These are phyloP conservation scores for Diaporthe eres DNA, from an alignment of 2,329 filamentous ascomycete genomes.

Conservation along the genomic window DNA sequence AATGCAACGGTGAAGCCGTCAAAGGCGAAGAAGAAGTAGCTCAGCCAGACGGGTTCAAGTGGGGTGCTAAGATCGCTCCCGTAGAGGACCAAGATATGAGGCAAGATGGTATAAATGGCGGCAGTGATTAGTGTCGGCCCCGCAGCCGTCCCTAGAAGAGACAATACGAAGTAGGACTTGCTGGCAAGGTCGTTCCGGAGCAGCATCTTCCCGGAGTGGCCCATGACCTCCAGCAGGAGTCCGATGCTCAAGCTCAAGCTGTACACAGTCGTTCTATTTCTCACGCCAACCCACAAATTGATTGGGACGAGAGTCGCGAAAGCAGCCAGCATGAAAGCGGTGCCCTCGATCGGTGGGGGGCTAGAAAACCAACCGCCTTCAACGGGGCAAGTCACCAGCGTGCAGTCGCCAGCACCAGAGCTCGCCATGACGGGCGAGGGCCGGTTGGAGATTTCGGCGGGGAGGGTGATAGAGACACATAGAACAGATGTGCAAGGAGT, in stretches of 20 bases:
- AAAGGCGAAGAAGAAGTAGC: conserved; percentile 52
- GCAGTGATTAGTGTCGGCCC: conserved; percentile 62
- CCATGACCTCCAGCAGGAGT: conserved; percentile 59
- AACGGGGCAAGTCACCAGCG: conserved; percentile 43
- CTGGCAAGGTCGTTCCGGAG: conserved; percentile 53
- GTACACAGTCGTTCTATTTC: conserved; percentile 55
- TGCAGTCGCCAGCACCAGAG: conserved; percentile 43
- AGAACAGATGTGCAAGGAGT: background rate
- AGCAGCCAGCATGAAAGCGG: conserved; percentile 46
- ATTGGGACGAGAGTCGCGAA: conserved; percentile 46
- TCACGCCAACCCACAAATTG: conserved; percentile 45
- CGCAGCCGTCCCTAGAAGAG: conserved; percentile 61
- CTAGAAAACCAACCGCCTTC: conserved; percentile 43
- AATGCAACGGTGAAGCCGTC: conserved; percentile 53
- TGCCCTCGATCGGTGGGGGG: conserved; percentile 44
- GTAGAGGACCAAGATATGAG: conserved; percentile 62
- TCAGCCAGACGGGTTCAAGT: conserved; percentile 52
- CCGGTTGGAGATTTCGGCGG: background rate
- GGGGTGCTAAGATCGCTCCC: conserved; percentile 58
- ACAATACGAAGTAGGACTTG: conserved; percentile 58
- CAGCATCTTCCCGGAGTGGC: conserved; percentile 62
- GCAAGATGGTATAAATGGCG: conserved; percentile 60
- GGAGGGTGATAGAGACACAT: background rate
- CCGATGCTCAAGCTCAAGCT: conserved; percentile 57
- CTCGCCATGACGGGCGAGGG: conserved; percentile 41